phyloP scores from a whole-genome alignment of 2,329 filamentous ascomycete genomes.

The Neurospora sp. region DNA sequence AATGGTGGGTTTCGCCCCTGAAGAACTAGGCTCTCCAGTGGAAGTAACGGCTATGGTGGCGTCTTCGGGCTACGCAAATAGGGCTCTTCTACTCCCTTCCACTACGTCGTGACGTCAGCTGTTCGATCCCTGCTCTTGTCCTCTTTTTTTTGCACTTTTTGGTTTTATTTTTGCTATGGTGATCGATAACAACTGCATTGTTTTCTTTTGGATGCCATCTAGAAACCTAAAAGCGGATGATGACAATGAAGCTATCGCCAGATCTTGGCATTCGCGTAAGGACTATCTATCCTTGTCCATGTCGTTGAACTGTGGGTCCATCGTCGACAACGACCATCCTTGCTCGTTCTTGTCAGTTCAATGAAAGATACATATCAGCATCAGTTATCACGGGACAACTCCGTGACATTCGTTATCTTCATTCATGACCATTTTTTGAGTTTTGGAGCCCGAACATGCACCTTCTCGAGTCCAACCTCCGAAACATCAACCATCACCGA shows the following conservation, averaged over 20 bases:
- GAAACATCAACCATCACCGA: not conserved
- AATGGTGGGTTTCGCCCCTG: too few relatives aligned
- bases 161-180: too few relatives aligned
- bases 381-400: not conserved
- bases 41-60: not conserved
- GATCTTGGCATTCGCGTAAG: not conserved
- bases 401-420: not conserved
- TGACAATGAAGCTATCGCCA: not conserved
- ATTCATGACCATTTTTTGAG: too few relatives aligned
- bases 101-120: not conserved
- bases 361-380: not conserved
- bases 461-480: not conserved
- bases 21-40: not conserved
- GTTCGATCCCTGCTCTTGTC: not conserved
- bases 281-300: not conserved
- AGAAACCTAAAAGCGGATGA: not conserved
- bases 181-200: not conserved
- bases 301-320: not conserved
- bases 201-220: not conserved
- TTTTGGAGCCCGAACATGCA: too few relatives aligned
- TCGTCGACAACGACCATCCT: not conserved
- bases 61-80: not conserved
- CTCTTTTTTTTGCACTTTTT: not conserved
- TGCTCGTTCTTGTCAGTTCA: not conserved
- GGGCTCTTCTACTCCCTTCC: not conserved